These are phyloP conservation scores for Thielaviopsis ethacetica DNA, from an alignment of 2,329 filamentous ascomycete genomes.

Conservation along the genomic window DNA sequence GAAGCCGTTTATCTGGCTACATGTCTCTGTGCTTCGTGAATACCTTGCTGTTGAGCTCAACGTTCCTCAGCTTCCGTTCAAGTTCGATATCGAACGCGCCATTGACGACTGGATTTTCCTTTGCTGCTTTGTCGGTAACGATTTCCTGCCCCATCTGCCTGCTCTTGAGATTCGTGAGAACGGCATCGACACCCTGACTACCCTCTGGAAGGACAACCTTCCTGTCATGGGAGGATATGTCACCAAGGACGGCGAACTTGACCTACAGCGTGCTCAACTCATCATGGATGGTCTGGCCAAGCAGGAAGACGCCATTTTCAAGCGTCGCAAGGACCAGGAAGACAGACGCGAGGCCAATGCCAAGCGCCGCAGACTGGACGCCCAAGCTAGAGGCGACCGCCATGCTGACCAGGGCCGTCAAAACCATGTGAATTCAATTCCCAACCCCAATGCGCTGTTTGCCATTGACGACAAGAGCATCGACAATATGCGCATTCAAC, in stretches of 20 bases:
- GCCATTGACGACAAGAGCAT: conserved; percentile 29
- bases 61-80: conserved; percentile 67
- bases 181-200: conserved; percentile 86
- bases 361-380: conserved; percentile 61
- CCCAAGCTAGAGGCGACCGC: conserved; percentile 26
- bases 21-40: conserved; percentile 80
- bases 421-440: conserved; percentile 10
- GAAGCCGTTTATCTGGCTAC: conserved; percentile 97
- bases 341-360: conserved; percentile 66
- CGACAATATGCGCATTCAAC: conserved; percentile 77
- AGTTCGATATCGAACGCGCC: conserved; percentile 83
- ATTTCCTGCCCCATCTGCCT: conserved; percentile 94
- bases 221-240: conserved; percentile 88
- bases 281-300: conserved; percentile 80
- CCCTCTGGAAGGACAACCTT: conserved; percentile 93
- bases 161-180: conserved; percentile 94
- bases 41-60: conserved; percentile 83
- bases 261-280: conserved; percentile 69
- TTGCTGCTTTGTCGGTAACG: conserved; percentile 97
- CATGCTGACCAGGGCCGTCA: conserved; percentile 9
- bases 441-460: conserved; percentile 9
- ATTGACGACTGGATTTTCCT: conserved; percentile 98
- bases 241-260: conserved; percentile 85
- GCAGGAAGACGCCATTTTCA: conserved; percentile 89
- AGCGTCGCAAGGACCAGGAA: conserved; percentile 69